These are phyloP conservation scores for Grigorovia yakushimaensis DNA, from an alignment of 805 yeast genomes.

Conservation along the genomic window DNA sequence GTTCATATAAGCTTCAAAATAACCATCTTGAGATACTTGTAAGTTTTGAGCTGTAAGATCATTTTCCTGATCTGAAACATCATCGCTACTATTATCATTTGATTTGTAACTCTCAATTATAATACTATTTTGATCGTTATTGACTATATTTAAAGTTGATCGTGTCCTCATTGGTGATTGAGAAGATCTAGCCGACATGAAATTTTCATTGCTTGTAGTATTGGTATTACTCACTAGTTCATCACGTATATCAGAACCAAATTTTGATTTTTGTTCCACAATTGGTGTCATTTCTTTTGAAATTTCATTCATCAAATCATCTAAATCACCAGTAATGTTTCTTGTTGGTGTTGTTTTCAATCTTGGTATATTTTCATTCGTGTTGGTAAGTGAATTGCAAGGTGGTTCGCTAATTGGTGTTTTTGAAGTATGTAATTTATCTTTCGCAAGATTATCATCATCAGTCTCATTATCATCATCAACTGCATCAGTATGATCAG, in stretches of 20 bases:
- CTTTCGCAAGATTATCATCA: no score
- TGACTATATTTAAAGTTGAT: no score
- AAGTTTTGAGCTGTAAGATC: constrained; percentile 11
- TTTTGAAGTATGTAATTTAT: no score
- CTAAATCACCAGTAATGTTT: constrained; percentile 22
- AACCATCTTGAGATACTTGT: constrained; percentile 18
- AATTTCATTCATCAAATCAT: constrained; percentile 23
- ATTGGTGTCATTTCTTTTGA: constrained; percentile 26
- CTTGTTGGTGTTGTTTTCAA: constrained; percentile 5
- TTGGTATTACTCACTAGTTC: neutral
- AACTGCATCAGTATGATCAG: neutral
- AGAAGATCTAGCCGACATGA: constrained; percentile 1
- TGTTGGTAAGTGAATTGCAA: no score
- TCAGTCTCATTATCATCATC: no score
- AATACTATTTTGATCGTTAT: no score
- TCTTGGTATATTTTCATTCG: neutral
- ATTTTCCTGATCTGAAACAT: neutral
- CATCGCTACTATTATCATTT: neutral
- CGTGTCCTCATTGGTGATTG: neutral
- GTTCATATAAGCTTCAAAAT: constrained; percentile 11
- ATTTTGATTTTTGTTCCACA: neutral
- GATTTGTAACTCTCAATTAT: no score
- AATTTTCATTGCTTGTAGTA: neutral
- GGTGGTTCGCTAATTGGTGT: no score
- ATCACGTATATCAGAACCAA: no score